A percentile compares a stretch with the other conserved stretches of the same genome.
Conservation (phyloP, 2,329 filamentous ascomycete species). For the Aureobasidium melanogenum region DNA sequence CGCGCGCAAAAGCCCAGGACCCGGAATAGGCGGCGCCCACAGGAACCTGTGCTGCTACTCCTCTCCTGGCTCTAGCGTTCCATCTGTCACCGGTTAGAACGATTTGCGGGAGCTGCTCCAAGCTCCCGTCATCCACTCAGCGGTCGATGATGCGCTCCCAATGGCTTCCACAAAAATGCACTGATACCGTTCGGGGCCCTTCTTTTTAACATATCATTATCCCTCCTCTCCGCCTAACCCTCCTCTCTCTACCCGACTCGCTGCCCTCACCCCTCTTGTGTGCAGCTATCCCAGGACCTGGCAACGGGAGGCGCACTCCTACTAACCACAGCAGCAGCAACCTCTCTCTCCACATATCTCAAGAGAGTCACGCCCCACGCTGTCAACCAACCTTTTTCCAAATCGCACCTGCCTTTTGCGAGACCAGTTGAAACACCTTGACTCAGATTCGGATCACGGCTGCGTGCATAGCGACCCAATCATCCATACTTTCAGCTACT, state of each 20-base stretch:
- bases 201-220: slow-evolving; percentile 12
- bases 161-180: slow-evolving; percentile 13
- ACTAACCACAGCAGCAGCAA: not conserved
- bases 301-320: not conserved
- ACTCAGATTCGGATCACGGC: slow-evolving; percentile 11
- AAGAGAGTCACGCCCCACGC: slow-evolving; percentile 7
- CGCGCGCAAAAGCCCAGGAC: slow-evolving; percentile 9
- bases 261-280: not conserved
- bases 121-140: slow-evolving; percentile 13
- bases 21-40: slow-evolving; percentile 14
- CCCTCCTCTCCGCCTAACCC: slow-evolving; percentile 9
- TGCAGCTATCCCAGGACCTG: slow-evolving; percentile 2
- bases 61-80: slow-evolving; percentile 11
- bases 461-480: slow-evolving; percentile 5
- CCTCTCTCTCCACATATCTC: slow-evolving; percentile 6
- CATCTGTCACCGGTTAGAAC: slow-evolving; percentile 13
- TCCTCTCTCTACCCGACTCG: slow-evolving; percentile 10
- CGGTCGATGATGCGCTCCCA: slow-evolving; percentile 13
- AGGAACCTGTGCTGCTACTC: slow-evolving; percentile 11
- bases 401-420: slow-evolving; percentile 6
- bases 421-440: slow-evolving; percentile 13
- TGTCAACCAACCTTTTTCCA: not conserved
- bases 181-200: slow-evolving; percentile 12
- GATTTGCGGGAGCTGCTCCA: slow-evolving; percentile 13
- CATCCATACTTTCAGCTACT: slow-evolving; percentile 7